These are phyloP conservation scores for Epichloe brachyelytri DNA, from an alignment of 2,329 filamentous ascomycete genomes.

Conservation along the genomic window DNA sequence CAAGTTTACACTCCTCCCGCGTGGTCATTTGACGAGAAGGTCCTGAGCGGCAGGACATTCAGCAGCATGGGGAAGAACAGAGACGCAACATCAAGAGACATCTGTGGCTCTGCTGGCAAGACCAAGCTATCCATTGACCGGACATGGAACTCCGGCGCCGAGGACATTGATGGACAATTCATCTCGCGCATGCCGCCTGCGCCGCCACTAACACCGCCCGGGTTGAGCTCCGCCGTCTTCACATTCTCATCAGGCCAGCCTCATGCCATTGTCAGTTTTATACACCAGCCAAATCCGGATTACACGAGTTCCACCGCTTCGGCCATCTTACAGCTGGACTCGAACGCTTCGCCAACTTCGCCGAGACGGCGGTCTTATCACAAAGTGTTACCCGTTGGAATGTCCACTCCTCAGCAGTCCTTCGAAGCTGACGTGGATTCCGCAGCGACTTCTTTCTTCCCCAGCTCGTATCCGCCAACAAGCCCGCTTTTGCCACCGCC, in stretches of 20 bases:
- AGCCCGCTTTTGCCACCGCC: slow-evolving; percentile 35
- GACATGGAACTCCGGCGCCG: slow-evolving; percentile 14
- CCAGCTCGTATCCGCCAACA: slow-evolving; percentile 37
- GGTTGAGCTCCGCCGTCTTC: slow-evolving; percentile 28
- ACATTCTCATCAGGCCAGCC: slow-evolving; percentile 25
- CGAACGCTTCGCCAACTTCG: slow-evolving; percentile 16
- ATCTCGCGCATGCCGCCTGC: slow-evolving; percentile 30
- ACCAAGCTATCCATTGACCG: slow-evolving; percentile 14
- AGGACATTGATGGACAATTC: slow-evolving; percentile 17
- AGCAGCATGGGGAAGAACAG: slow-evolving; percentile 1
- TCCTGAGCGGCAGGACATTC: slow-evolving; percentile 3
- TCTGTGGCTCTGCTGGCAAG: slow-evolving; percentile 6
- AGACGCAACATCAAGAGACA: slow-evolving; percentile 5
- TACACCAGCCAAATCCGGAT: slow-evolving; percentile 38
- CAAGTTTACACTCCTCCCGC: slow-evolving; percentile 8
- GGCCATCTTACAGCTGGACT: slow-evolving; percentile 14
- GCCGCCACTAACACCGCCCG: slow-evolving; percentile 36
- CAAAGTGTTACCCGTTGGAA: slow-evolving; percentile 24
- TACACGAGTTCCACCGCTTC: slow-evolving; percentile 27
- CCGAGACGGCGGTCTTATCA: slow-evolving; percentile 31
- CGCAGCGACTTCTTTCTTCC: slow-evolving; percentile 24
- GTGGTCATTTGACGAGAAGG: slow-evolving; percentile 17
- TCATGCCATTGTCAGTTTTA: slow-evolving; percentile 22
- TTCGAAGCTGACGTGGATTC: slow-evolving; percentile 12
- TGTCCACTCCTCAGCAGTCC: slow-evolving; percentile 15